Evolutionary conservation across 78 protist genomes (phyloP), one percentile per base, ranked within the genome.

Genomic region (Mastigamoeba balamuthi): DNA sequence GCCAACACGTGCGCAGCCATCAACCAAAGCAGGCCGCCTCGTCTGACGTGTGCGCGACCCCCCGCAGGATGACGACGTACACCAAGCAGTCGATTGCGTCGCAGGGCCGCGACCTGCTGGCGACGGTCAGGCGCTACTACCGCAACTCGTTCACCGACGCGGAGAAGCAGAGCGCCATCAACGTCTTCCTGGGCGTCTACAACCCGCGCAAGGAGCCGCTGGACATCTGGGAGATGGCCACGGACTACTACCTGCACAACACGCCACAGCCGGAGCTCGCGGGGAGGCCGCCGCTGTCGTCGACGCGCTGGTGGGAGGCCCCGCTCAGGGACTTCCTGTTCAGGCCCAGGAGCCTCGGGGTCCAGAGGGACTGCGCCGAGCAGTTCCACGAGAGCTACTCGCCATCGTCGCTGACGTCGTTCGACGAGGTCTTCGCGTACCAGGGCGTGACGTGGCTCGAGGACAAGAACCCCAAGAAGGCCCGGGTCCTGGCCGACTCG

Each of bases 141-240:
- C 40, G 68, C 67, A 93, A 95, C 81, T 66, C 84, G 4, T 91
- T 95, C 82, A 88, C 77, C 0, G 93, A 79, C 30, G 81, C 72
- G 0, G 93, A 91, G 63, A 90, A 90, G 72, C 95, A 92, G 77
- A 80, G 83, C 29, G 80, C 95, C 1, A 88, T 89, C 74, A 95
- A 95, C 72, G 48, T 95, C 4, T 91, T 95, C 44, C 69, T 95
- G 4, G 98, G 98, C 17, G 35, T 70, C 58, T 93, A 43, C 40
- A 58, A 52, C 6, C 97, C 97, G 1, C 37, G 40, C 5, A 7
- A 7, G 4, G 85, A 69, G 35, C 25, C 23, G 66, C 44, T 73
- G 6, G 63, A 84, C 29, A 40, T 88, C 10, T 90, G 94, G 94
- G 78, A 88, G 64, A 17, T 91, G 17, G 93, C 84, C 3, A 66